Base-by-base conservation (phyloP, 1,284 basidiomycete genomes). In the Papiliotrema fonsecae region DNA sequence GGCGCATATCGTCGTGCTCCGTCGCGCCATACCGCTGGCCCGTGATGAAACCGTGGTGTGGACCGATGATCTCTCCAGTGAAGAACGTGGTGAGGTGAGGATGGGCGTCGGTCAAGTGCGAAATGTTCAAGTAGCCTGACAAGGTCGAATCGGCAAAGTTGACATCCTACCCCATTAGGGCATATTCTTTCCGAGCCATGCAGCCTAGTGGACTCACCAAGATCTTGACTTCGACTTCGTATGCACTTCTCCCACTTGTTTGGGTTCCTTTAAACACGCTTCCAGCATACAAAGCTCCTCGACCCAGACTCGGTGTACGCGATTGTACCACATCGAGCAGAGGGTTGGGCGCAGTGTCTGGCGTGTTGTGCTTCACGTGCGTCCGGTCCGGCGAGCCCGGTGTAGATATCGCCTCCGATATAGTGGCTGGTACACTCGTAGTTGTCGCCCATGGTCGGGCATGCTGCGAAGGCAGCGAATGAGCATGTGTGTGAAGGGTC, bases 81-180 rank as follows among this genome's bases (percentile, higher is more conserved):
- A 94, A 94, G 66, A 90, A 94, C 2, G 90, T 93, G 4, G 88
- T 91, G 47, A 93, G 80, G 67, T 89, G 86, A 14, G 87, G 88
- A 78, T 89, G 90, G 59, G 92, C 85, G 55, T 93, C 84, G 40
- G 90, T 94, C 43, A 94, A 76, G 31, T 88, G 86, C 11, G 85
- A 83, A 64, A 94, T 94, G 55, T 86, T 83, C 40, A 94, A 82
- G 71, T 92, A 92, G 13, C 90, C 90, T 61, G 86, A 90, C 7
- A 90, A 77, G 48, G 81, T 85, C 0, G 87, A 91, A 18, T 82
- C 80, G 11, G 81, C 72, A 62, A 91, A 84, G 70, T 89, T 85
- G 59, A 92, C 86, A 58, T 90, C 86, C 87, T 88, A 61, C 24
- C n/a, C 4, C 21, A 31, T 40, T 35, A 26, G 22, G 18, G 13